Conservation (phyloP, 148 eudicot species). For the Linanthus parryae region DNA sequence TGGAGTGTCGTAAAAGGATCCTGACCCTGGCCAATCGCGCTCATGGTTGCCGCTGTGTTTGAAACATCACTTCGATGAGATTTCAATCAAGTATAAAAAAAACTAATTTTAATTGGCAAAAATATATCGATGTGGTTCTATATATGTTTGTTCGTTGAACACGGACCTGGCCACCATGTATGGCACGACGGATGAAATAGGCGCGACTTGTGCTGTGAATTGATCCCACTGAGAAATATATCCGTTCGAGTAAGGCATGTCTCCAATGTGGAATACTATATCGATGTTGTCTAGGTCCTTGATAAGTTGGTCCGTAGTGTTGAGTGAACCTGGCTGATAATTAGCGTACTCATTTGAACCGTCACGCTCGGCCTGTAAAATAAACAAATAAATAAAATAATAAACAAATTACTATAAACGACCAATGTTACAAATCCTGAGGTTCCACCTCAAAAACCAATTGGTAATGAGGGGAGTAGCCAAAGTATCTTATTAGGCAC, state of each 20-base stretch:
- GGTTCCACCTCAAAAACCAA: too few relatives aligned
- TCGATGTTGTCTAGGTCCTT: slow-evolving; percentile 61
- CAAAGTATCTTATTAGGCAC: too few relatives aligned
- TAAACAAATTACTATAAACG: too few relatives aligned
- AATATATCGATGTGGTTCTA: too few relatives aligned
- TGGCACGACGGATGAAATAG: slow-evolving; percentile 72
- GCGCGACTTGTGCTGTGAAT: slow-evolving; percentile 80
- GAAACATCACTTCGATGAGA: too few relatives aligned
- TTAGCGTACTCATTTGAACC: slow-evolving; percentile 77
- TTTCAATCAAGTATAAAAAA: too few relatives aligned
- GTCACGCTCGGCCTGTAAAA: slow-evolving; percentile 52
- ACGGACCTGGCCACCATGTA: slow-evolving; percentile 86
- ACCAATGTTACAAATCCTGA: too few relatives aligned
- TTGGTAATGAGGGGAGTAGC: too few relatives aligned
- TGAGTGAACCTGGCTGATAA: slow-evolving; percentile 79
- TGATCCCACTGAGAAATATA: slow-evolving; percentile 96
- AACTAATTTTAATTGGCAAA: too few relatives aligned
- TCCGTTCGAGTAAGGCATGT: slow-evolving; percentile 67
- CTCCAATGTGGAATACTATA: slow-evolving; percentile 87
- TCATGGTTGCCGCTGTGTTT: slow-evolving; percentile 94
- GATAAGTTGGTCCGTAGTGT: slow-evolving; percentile 71
- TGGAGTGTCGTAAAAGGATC: slow-evolving; percentile 53
- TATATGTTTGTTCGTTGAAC: too few relatives aligned
- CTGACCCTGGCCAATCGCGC: slow-evolving; percentile 73
- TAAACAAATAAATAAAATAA: background rate